Percentiles rank a stretch among this genome's conserved stretches.
phyloP scores from a whole-genome alignment of 1,284 basidiomycete genomes.

The Sporisorium reilianum region DNA sequence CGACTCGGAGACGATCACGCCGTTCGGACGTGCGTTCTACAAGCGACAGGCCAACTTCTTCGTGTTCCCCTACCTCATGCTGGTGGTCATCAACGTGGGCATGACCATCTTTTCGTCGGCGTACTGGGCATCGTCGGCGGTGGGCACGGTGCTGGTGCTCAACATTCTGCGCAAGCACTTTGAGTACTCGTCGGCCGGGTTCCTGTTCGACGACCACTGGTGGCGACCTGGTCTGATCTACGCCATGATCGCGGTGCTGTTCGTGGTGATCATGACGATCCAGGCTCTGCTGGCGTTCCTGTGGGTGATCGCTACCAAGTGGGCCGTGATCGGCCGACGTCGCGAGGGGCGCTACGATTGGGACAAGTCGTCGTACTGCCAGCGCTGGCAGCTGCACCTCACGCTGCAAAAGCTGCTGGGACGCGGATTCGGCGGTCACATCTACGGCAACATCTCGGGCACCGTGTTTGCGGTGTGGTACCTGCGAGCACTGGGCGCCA shows the following conservation, averaged over 20 bases:
- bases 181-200: slow-evolving; percentile 38
- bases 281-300: slow-evolving; percentile 62
- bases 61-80: slow-evolving; percentile 67
- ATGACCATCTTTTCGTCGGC: slow-evolving; percentile 65
- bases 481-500: slow-evolving; percentile 64
- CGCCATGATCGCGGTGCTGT: slow-evolving; percentile 61
- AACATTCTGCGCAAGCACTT: slow-evolving; percentile 59
- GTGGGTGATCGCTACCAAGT: slow-evolving; percentile 67
- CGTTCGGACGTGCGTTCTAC: slow-evolving; percentile 69
- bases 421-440: slow-evolving; percentile 66
- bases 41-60: slow-evolving; percentile 69
- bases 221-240: slow-evolving; percentile 67
- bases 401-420: slow-evolving; percentile 64
- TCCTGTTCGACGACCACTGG: slow-evolving; percentile 68
- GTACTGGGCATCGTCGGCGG: slow-evolving; percentile 68
- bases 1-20: slow-evolving; percentile 67
- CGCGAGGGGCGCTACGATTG: slow-evolving; percentile 69
- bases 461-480: slow-evolving; percentile 66
- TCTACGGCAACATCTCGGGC: slow-evolving; percentile 64
- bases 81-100: slow-evolving; percentile 66
- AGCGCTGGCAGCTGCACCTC: slow-evolving; percentile 68
- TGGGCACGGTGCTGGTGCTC: slow-evolving; percentile 64
- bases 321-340: slow-evolving; percentile 66
- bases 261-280: slow-evolving; percentile 61
- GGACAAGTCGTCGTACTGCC: slow-evolving; percentile 69